These are phyloP conservation scores for Kwoniella bestiolae DNA, from an alignment of 768 basidiomycete species.

Conservation along the genomic window DNA sequence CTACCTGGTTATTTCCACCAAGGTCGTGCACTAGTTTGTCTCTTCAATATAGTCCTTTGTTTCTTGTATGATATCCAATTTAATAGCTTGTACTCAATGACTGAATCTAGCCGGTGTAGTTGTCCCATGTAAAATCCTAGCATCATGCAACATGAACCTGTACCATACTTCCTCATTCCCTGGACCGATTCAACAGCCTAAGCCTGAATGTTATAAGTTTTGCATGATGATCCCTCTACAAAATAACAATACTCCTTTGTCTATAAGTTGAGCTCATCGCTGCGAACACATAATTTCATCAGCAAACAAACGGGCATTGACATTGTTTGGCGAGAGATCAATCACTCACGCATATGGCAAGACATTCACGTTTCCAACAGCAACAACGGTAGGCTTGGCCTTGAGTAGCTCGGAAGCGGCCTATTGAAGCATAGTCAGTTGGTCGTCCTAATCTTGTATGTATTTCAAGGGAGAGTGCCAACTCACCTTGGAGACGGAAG, in stretches of 20 bases:
- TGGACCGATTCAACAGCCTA: background rate
- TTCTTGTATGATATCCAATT: background rate
- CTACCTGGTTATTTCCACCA: background rate
- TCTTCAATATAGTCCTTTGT: background rate
- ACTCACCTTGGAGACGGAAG: conserved; percentile 72
- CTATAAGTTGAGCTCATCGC: conserved; percentile 54
- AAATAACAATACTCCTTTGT: background rate
- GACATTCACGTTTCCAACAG: conserved; percentile 73
- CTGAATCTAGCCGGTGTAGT: no score
- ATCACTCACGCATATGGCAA: conserved; percentile 70
- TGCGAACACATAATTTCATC: conserved; percentile 6
- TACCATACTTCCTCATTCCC: background rate
- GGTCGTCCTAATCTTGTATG: background rate
- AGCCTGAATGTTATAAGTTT: conserved; percentile 1
- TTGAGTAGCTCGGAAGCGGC: conserved; percentile 70
- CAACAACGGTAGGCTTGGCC: conserved; percentile 82
- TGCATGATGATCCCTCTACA: conserved; percentile 22
- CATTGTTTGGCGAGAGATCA: background rate
- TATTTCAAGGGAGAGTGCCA: no score
- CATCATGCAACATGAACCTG: conserved; percentile 2
- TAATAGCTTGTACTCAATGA: background rate
- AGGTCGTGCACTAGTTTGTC: background rate
- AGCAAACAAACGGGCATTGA: background rate
- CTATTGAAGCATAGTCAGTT: conserved; percentile 14
- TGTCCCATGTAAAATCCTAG: no score